Percentiles rank a stretch among this genome's conserved stretches.
Conservation (phyloP, 495 filamentous ascomycete genomes). For the Aspergillus nidulans region DNA sequence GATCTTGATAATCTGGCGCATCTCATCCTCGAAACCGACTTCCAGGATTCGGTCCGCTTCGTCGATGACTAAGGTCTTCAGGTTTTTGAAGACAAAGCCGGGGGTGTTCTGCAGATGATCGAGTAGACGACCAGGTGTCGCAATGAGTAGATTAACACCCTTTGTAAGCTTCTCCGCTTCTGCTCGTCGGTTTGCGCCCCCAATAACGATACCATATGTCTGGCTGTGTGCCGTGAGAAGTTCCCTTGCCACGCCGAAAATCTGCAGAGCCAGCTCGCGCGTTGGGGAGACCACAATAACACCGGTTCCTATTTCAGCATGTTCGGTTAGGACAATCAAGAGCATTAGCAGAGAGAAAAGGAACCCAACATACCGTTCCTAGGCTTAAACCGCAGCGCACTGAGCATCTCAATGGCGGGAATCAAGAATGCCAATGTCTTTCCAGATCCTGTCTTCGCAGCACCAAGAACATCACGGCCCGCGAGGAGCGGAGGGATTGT, state of each 20-base stretch:
- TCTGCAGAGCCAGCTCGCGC: slow-evolving; percentile 89
- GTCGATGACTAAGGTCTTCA: slow-evolving; percentile 70
- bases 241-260: slow-evolving; percentile 91
- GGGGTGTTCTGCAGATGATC: slow-evolving; percentile 94
- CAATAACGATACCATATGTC: slow-evolving; percentile 93
- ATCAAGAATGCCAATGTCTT: slow-evolving; percentile 96
- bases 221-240: slow-evolving; percentile 84
- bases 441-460: slow-evolving; percentile 93
- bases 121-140: slow-evolving; percentile 86
- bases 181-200: slow-evolving; percentile 84
- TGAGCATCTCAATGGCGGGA: slow-evolving; percentile 91
- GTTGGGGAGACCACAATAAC: slow-evolving; percentile 67
- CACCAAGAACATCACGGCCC: slow-evolving; percentile 89
- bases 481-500: slow-evolving; percentile 85
- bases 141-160: slow-evolving; percentile 90
- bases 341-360: not conserved
- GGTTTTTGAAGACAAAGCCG: slow-evolving; percentile 89
- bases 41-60: slow-evolving; percentile 94
- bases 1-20: slow-evolving; percentile 95
- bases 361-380: slow-evolving; percentile 48
- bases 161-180: slow-evolving; percentile 93
- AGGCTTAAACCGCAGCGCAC: slow-evolving; percentile 82
- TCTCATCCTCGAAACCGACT: slow-evolving; percentile 97
- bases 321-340: not conserved
- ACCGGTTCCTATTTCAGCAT: slow-evolving; percentile 57